Base-by-base conservation (phyloP, 352 stramenopile genomes). In the Globisporangium polare region DNA sequence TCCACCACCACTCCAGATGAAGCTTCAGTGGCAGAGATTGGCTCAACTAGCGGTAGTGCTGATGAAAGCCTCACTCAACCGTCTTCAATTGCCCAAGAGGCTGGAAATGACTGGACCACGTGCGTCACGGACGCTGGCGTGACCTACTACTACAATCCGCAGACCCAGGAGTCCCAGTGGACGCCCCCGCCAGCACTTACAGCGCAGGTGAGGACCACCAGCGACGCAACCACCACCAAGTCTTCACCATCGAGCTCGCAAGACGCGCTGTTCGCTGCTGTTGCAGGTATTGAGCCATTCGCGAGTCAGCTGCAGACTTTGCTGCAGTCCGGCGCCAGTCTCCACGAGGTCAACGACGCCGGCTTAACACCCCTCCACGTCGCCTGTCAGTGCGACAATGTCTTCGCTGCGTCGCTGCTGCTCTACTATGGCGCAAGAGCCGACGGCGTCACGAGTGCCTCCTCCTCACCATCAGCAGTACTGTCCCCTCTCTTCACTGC, bases 111-210 rank as follows among this genome's bases (percentile, higher is more conserved):
- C 9, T 88, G 78, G 78, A 33, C 83, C 18, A 17, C 63, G 4
- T 84, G 65, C 29, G 39, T 68, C 17, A 83, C 78, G 0, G 83
- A 90, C 43, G 69, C 72, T 10, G 81, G 81, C 5, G 62, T 80
- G 33, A 62, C 71, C 20, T 93, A 93, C 58, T 92, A 89, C 68
- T 93, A 90, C 69, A 93, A 91, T 31, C 54, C 68, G 0, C 54
- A 51, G 3, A 89, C 78, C 0, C 69, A 87, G 0, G 74, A 77
- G 20, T 91, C 80, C 0, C 83, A 86, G 31, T 93, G 83, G 83
- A 76, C 72, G 13, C 68, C 69, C 5, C 83, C 39, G 4, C 15
- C 81, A 0, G 18, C 26, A 3, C 26, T 49, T n/a, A 18, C 20
- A 26, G 58, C 27, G 9, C 33, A 60, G 9, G 41, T 15, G 22